These are phyloP conservation scores for Penicillium concentricum DNA, from an alignment of 2,329 filamentous ascomycete species.

Conservation along the genomic window DNA sequence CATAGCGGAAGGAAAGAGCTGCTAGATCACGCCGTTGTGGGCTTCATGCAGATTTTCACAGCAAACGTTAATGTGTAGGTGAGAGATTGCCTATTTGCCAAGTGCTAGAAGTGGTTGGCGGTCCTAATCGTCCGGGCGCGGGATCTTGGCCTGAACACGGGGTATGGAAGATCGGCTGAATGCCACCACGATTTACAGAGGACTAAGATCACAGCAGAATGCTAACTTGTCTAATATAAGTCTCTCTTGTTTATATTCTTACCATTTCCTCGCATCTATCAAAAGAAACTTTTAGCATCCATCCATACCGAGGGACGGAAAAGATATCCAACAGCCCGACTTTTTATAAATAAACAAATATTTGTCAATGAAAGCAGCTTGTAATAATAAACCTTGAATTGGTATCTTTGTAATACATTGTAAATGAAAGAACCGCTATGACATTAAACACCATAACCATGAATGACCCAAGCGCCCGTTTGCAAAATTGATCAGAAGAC, in stretches of 20 bases:
- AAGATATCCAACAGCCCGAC: neutral
- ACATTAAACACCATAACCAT: constrained; percentile 12
- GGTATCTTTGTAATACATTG: constrained; percentile 13
- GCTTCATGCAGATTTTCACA: constrained; percentile 26
- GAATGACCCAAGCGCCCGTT: constrained; percentile 16
- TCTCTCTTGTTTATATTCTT: neutral
- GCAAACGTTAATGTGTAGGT: neutral
- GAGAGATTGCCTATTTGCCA: constrained; percentile 5
- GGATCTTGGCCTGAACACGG: constrained; percentile 17
- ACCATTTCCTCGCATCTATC: neutral
- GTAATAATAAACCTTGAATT: constrained; percentile 1
- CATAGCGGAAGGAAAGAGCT: constrained; percentile 57
- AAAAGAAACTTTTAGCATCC: neutral
- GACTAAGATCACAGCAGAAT: neutral
- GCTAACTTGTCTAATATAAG: neutral
- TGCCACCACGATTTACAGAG: neutral
- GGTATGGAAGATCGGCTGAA: constrained; percentile 6
- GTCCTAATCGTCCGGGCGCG: constrained; percentile 13
- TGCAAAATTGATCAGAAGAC: constrained; percentile 10
- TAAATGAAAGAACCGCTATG: constrained; percentile 16
- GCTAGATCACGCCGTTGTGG: constrained; percentile 21
- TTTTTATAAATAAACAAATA: neutral
- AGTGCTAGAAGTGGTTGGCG: constrained; percentile 13
- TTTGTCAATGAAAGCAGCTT: neutral
- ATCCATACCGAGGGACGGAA: neutral